Conservation (phyloP, 306 rosid species). For the Casuarina cunninghamiana region DNA sequence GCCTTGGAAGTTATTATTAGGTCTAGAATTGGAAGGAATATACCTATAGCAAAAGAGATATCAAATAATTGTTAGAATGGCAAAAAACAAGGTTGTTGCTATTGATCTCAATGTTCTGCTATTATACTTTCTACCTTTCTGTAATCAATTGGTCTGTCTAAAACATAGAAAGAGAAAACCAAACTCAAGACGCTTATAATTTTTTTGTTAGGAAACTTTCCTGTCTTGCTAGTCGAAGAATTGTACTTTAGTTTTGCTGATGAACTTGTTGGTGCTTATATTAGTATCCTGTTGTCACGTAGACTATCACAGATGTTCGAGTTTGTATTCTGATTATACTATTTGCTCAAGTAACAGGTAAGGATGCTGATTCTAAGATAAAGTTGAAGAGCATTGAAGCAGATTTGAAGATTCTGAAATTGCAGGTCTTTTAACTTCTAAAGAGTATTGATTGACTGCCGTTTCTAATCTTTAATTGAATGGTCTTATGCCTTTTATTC, state of each 20-base stretch:
- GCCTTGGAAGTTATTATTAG: no score
- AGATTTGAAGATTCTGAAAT: slow-evolving; percentile 82
- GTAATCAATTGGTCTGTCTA: not conserved
- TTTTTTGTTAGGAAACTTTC: not conserved
- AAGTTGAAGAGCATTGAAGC: slow-evolving; percentile 85
- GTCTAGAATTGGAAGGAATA: no score
- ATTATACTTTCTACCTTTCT: not conserved
- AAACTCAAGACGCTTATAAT: not conserved
- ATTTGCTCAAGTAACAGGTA: slow-evolving; percentile 46
- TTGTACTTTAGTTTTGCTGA: not conserved
- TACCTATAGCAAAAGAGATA: not conserved
- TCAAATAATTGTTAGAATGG: not conserved
- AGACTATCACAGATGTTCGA: not conserved
- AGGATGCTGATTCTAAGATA: slow-evolving; percentile 55
- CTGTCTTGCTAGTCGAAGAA: not conserved
- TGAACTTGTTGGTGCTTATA: not conserved
- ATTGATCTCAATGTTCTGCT: not conserved
- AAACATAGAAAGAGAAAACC: not conserved
- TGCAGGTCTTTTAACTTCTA: slow-evolving; percentile 58
- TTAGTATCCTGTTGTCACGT: not conserved
- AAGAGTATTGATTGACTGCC: slow-evolving; percentile 21
- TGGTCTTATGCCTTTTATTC: not conserved
- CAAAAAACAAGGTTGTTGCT: not conserved
- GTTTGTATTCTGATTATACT: slow-evolving; percentile 3
- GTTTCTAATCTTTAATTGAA: slow-evolving; percentile 6